phyloP scores from a whole-genome alignment of 352 stramenopile species.

The Globisporangium takayamanum region DNA sequence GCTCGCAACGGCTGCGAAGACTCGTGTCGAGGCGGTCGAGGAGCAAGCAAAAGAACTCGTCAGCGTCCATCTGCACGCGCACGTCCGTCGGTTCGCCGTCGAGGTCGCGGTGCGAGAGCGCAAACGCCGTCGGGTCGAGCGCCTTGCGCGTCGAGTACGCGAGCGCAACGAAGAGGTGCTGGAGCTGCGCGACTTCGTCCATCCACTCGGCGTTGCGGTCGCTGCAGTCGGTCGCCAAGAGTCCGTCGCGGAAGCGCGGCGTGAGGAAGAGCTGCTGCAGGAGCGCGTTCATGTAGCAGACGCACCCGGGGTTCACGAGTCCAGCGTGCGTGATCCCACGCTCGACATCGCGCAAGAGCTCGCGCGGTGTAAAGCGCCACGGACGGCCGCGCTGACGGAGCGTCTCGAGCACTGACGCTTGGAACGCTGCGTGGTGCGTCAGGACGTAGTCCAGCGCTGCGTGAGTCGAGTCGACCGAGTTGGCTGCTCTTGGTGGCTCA shows the following conservation, averaged over 20 bases:
- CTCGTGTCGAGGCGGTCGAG: conserved; percentile 68
- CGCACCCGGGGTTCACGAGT: conserved; percentile 97
- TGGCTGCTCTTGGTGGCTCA: too few species aligned
- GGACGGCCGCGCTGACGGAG: conserved; percentile 34
- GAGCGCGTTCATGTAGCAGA: conserved; percentile 99
- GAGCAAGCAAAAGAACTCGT: conserved; percentile 77
- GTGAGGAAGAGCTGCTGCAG: conserved; percentile 95
- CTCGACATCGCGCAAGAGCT: conserved; percentile 30
- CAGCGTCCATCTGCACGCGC: conserved; percentile 74
- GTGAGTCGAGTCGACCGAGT: background rate
- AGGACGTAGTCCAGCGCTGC: background rate
- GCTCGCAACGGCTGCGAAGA: background rate
- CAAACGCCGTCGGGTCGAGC: conserved; percentile 60
- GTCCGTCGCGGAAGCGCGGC: conserved; percentile 43
- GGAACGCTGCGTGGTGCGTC: conserved; percentile 14
- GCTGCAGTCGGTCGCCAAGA: conserved; percentile 34
- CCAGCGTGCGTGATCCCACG: conserved; percentile 52
- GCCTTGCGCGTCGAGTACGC: conserved; percentile 34
- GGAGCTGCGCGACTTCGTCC: conserved; percentile 58
- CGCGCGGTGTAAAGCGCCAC: conserved; percentile 48
- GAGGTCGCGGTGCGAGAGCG: conserved; percentile 57
- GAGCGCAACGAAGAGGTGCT: conserved; percentile 62
- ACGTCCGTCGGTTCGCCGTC: conserved; percentile 71
- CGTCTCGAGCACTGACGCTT: conserved; percentile 18
- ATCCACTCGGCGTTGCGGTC: conserved; percentile 19